Evolutionary conservation across 257 asterid species (phyloP), one percentile per base, ranked within the genome.

Genomic region (Nicotiana benthamiana): DNA sequence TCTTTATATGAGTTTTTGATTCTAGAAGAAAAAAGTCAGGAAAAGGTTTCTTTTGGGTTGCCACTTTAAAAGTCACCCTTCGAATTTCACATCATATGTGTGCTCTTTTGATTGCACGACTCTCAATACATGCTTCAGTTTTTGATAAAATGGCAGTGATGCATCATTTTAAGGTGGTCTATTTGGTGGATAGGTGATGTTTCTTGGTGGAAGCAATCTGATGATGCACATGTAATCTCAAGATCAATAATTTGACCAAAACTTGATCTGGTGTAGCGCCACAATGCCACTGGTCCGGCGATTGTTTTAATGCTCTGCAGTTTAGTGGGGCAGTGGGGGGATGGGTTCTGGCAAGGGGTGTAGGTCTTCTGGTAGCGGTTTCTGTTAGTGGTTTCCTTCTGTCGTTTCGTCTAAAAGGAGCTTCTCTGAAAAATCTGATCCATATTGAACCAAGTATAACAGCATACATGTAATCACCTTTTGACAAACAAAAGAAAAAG

Each of bases 401-500:
- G 16, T 74, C 4, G 26, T 74, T 74, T 74, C 62, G 22, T 72
- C 15, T 24, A 15, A 74, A 17, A 48, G 62, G 17, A 48, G 79
- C 46, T 15, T 74, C 51, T 24, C 79, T 48, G 62, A 74, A 26
- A 74, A 36, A 48, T 74, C 43, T 4, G 16, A 24, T 22, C 40
- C 43, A 43, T 74, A 48, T 26, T 74, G 62, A 16, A 46, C 79
- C 2, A 48, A 74, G 43, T 74, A 48, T 48, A 62, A 62, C 68
- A 27, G 10, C 40, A 62, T 62, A 26, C n/a, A 0, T 62, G 28
- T 26, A 24, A 26, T 62, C 36, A 72, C 59, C 59, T 72, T 46
- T 72, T 72, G 77, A 72, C 60, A 72, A 72, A 22, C 59, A 43
- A 22, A 43, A 72, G 60, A 72, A 72, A 46, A 72, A 43, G 77